Evolutionary conservation across 2,329 filamentous ascomycete species (phyloP).

Genomic region (Apiospora marii): DNA sequence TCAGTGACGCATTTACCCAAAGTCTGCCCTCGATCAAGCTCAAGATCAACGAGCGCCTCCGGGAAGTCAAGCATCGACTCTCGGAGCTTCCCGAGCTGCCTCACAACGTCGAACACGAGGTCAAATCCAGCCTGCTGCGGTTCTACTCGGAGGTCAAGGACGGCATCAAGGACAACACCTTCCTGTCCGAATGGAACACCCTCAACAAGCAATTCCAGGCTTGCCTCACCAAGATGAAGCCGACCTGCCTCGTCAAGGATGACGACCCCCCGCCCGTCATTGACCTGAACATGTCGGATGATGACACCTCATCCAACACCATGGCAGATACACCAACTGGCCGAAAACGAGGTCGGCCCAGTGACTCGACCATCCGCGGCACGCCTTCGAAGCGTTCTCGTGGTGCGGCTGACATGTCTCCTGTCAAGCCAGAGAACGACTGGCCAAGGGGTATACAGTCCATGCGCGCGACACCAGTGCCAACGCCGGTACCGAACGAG

Average conservation of each 20-base stretch:
- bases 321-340: conserved; percentile 33
- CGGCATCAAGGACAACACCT: conserved; percentile 60
- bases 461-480: background rate
- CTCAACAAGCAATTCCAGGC: conserved; percentile 44
- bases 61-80: conserved; percentile 62
- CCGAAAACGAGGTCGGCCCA: conserved; percentile 36
- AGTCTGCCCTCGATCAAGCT: conserved; percentile 62
- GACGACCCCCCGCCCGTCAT: conserved; percentile 36
- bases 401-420: conserved; percentile 34
- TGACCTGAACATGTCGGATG: conserved; percentile 40
- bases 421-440: conserved; percentile 4
- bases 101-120: conserved; percentile 69
- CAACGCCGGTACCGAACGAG: background rate
- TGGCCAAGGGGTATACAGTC: background rate
- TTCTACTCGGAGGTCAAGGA: conserved; percentile 64
- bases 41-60: conserved; percentile 59
- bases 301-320: conserved; percentile 32
- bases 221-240: conserved; percentile 44
- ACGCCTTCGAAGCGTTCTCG: conserved; percentile 37
- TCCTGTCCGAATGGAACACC: conserved; percentile 42
- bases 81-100: conserved; percentile 71
- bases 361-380: conserved; percentile 41
- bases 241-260: conserved; percentile 42
- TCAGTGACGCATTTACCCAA: conserved; percentile 61
- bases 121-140: conserved; percentile 65